Evolutionary conservation across 257 asterid species (phyloP).

Genomic region (Cynanchum wilfordii): DNA sequence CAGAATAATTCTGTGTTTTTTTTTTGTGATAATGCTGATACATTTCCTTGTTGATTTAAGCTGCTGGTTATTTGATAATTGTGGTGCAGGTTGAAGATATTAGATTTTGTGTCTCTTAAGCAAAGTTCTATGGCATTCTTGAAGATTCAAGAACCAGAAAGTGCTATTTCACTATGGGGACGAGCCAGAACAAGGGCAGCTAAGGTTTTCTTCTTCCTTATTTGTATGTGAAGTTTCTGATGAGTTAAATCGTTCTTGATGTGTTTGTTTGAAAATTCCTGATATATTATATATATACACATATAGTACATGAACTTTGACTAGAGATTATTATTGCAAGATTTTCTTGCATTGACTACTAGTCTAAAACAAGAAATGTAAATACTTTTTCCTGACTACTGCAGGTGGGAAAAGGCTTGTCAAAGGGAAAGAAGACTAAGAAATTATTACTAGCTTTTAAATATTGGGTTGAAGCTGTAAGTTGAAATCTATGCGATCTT

Average conservation of each 20-base stretch:
- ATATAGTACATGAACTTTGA: not conserved
- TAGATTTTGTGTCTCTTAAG: slow-evolving; percentile 62
- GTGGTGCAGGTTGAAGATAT: slow-evolving; percentile 66
- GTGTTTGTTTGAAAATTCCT: not conserved
- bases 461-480: slow-evolving; percentile 93
- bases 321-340: not conserved
- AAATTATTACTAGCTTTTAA: slow-evolving; percentile 47
- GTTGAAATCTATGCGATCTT: slow-evolving; percentile 15
- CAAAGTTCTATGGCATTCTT: slow-evolving; percentile 72
- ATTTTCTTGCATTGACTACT: not conserved
- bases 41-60: slow-evolving; percentile 4
- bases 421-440: slow-evolving; percentile 74
- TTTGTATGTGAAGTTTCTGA: not conserved
- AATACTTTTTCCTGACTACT: not conserved
- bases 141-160: slow-evolving; percentile 58
- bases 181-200: slow-evolving; percentile 77
- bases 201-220: slow-evolving; percentile 32
- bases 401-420: slow-evolving; percentile 86
- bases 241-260: not conserved
- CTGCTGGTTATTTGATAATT: too few species aligned
- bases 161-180: slow-evolving; percentile 81
- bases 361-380: not conserved
- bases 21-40: slow-evolving; percentile 2
- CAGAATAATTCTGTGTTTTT: not conserved
- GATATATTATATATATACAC: not conserved